These are phyloP conservation scores for Naganishia friedmannii DNA, from an alignment of 768 basidiomycete genomes.

Conservation along the genomic window DNA sequence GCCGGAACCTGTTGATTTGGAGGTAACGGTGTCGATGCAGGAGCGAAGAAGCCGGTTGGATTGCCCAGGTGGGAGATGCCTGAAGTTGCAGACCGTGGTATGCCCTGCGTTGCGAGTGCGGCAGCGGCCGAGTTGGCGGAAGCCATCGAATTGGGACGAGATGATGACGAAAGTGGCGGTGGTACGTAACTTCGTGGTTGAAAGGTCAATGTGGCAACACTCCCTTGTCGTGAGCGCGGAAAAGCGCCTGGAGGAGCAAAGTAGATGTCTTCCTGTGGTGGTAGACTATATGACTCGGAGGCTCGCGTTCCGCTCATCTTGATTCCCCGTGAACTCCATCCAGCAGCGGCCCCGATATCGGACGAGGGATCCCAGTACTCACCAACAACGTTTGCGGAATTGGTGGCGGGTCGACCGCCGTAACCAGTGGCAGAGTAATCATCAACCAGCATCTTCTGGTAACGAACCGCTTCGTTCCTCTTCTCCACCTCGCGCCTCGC, in stretches of 20 bases:
- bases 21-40: neutral
- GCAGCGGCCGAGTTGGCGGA: constrained; percentile 28
- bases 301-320: neutral
- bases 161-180: neutral
- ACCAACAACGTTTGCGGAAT: neutral
- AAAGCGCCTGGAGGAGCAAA: constrained; percentile 9
- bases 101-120: constrained; percentile 31
- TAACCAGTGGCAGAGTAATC: constrained; percentile 24
- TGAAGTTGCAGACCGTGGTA: constrained; percentile 24
- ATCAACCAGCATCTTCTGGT: constrained; percentile 28
- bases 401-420: constrained; percentile 1
- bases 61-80: constrained; percentile 31
- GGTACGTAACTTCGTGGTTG: neutral
- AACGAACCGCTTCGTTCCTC: constrained; percentile 37
- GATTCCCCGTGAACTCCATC: constrained; percentile 8
- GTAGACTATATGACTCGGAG: neutral
- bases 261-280: neutral
- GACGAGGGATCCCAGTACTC: constrained; percentile 18
- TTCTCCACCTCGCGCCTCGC: constrained; percentile 43
- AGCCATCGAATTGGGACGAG: constrained; percentile 21
- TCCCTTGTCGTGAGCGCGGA: constrained; percentile 14
- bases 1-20: constrained; percentile 4
- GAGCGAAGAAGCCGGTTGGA: constrained; percentile 30
- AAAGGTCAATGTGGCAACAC: constrained; percentile 2
- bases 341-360: neutral